phyloP scores from a whole-genome alignment of 148 eudicot species.

The Camellia sinensis region DNA sequence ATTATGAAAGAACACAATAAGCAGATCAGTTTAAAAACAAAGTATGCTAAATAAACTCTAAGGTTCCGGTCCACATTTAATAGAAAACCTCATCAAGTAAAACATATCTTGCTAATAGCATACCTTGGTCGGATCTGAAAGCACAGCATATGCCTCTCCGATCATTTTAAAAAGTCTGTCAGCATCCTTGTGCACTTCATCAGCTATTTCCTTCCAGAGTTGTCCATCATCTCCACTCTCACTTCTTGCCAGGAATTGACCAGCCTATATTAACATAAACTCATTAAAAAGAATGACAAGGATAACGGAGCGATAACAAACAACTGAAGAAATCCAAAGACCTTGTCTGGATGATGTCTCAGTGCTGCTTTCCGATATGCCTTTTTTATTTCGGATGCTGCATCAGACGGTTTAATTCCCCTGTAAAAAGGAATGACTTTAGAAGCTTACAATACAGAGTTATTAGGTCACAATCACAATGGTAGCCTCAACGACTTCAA shows the following conservation, averaged over 20 bases:
- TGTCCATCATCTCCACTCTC: conserved; percentile 74
- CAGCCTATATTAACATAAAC: conserved; percentile 44
- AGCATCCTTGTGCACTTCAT: conserved; percentile 67
- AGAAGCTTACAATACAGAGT: neutral
- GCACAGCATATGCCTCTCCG: conserved; percentile 94
- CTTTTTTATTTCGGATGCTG: conserved; percentile 61
- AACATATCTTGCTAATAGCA: neutral
- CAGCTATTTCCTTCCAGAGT: conserved; percentile 71
- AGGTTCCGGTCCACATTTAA: neutral
- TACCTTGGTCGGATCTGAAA: conserved; percentile 87
- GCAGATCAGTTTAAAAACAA: neutral
- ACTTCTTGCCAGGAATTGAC: conserved; percentile 69
- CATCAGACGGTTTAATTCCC: no score
- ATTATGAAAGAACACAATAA: neutral
- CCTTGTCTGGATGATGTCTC: conserved; percentile 99
- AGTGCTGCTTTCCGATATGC: conserved; percentile 96
- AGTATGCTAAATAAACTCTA: neutral
- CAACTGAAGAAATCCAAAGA: conserved; percentile 22
- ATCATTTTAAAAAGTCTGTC: conserved; percentile 85
- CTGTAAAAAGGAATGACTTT: no score
- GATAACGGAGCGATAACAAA: neutral
- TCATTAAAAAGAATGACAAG: conserved; percentile 9
- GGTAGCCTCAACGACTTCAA: neutral
- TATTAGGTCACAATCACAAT: neutral
- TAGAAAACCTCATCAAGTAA: neutral